Percentiles rank a stretch among this genome's conserved stretches.
Conservation (phyloP, 2,329 filamentous ascomycete genomes). For the Seiridium unicorne region DNA sequence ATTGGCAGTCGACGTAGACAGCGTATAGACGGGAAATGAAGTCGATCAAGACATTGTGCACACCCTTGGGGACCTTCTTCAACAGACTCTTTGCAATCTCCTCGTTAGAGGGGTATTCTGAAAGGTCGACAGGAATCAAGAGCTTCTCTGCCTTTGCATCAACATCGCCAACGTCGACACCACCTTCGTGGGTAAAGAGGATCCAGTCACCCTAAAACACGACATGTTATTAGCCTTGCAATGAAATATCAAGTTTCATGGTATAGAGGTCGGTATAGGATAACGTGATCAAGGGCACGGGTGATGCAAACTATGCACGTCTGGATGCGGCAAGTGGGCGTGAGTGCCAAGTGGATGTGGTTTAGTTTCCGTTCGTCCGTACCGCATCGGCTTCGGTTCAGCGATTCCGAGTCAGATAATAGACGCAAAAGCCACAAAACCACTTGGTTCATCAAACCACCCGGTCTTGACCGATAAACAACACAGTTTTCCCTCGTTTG, state of each 20-base stretch:
- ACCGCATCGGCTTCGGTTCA: slow-evolving; percentile 7
- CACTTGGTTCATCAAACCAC: slow-evolving; percentile 14
- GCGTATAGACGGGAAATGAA: slow-evolving; percentile 98
- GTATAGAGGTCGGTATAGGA: neutral
- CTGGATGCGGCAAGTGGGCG: slow-evolving; percentile 22
- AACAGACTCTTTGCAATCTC: slow-evolving; percentile 82
- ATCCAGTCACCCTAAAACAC: slow-evolving; percentile 89
- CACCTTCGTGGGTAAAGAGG: slow-evolving; percentile 98
- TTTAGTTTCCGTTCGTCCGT: slow-evolving; percentile 46
- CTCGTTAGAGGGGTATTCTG: slow-evolving; percentile 93
- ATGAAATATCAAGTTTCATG: neutral
- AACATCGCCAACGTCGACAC: slow-evolving; percentile 99
- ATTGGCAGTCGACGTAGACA: slow-evolving; percentile 99
- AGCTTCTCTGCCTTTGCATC: slow-evolving; percentile 99
- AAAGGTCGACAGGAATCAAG: slow-evolving; percentile 91
- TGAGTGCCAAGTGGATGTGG: slow-evolving; percentile 23
- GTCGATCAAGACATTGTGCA: slow-evolving; percentile 98
- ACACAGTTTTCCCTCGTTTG: neutral
- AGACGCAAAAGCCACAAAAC: slow-evolving; percentile 11
- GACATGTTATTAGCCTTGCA: slow-evolving; percentile 9
- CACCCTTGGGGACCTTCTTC: slow-evolving; percentile 89
- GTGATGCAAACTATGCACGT: slow-evolving; percentile 7
- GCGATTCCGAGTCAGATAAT: slow-evolving; percentile 7
- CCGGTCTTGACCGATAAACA: slow-evolving; percentile 8
- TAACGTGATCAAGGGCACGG: slow-evolving; percentile 5